Base-by-base conservation (phyloP, 805 yeast genomes). In the Candida pseudoglaebosa region DNA sequence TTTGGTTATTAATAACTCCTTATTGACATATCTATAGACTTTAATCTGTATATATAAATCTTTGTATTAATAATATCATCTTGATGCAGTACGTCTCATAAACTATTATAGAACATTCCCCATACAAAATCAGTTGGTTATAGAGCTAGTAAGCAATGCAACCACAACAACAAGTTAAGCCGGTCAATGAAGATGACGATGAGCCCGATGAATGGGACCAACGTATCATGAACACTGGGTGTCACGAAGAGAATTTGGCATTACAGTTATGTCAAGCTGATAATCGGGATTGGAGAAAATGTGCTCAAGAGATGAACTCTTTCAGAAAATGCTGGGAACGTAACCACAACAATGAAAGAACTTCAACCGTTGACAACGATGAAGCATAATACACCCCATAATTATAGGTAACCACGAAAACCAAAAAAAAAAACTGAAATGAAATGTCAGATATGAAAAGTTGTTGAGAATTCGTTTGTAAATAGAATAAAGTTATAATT, bases 311-410 rank as follows among this genome's bases (percentile, higher is more conserved):
- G 54, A 73, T 78, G 84, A 62, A 64, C 24, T 75, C 72, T 12
- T 81, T 82, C 52, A 70, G 73, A 38, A 65, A 72, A 39, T 82
- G 90, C 60, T 82, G 89, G 89, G 72, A 62, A 6, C 50, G 43
- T 12, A 67, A 78, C 52, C 74, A 76, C 29, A 82, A 82, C 47
- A 64, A 75, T 49, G 65, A 65, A 38, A 65, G 88, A 55, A 65
- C 71, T 1, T 36, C 37, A 5, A 67, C 73, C 2, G 71, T 67
- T 3, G 48, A 67, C 40, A 66, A 59, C 33, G 43, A 42, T 12
- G 51, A 42, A 16, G 24, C 29, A 26, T 26, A 26, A 22, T 12
- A 22, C 26, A 22, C 26, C 26, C 26, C 26, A 22, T 22, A 22
- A 22, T 22, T n/a, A n/a, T n/a, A n/a, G n/a, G n/a, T n/a, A n/a